These are phyloP conservation scores for Aspergillus oerlinghausenensis DNA, from an alignment of 2,329 filamentous ascomycete genomes.

Conservation along the genomic window DNA sequence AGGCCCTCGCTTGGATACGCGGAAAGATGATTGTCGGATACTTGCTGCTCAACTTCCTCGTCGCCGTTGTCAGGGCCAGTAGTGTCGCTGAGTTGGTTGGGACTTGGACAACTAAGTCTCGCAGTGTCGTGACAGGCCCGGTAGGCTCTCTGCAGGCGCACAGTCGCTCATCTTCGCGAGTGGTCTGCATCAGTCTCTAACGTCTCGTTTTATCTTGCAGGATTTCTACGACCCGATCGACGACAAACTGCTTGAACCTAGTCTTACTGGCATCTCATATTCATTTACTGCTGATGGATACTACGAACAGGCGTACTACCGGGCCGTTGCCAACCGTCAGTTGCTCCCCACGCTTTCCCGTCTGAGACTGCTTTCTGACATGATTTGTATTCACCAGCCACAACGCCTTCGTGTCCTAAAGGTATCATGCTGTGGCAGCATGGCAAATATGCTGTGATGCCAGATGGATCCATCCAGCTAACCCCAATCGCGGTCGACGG, in stretches of 20 bases:
- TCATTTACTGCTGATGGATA: conserved; percentile 65
- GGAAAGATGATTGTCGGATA: conserved; percentile 25
- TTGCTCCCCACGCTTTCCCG: conserved; percentile 12
- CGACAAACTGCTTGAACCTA: conserved; percentile 63
- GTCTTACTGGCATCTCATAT: conserved; percentile 65
- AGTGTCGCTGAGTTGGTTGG: conserved; percentile 54
- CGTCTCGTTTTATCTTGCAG: conserved; percentile 35
- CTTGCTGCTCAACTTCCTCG: conserved; percentile 33
- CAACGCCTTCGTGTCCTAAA: conserved; percentile 56
- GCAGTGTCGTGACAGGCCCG: conserved; percentile 63
- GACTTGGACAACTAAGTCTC: conserved; percentile 69
- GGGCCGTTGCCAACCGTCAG: conserved; percentile 65
- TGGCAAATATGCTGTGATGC: conserved; percentile 54
- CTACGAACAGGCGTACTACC: conserved; percentile 67
- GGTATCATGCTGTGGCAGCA: conserved; percentile 72
- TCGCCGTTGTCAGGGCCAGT: conserved; percentile 36
- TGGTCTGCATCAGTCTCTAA: background rate
- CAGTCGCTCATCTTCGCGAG: background rate
- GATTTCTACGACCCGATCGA: conserved; percentile 65
- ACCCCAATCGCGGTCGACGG: conserved; percentile 63
- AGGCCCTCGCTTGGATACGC: background rate
- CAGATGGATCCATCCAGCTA: conserved; percentile 56
- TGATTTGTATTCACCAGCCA: conserved; percentile 40
- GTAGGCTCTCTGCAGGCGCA: conserved; percentile 41
- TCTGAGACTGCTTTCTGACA: conserved; percentile 9